A percentile compares a stretch with the other conserved stretches of the same genome.
Conservation (phyloP, 805 yeast genomes). For the Jamesozyma rosinii region DNA sequence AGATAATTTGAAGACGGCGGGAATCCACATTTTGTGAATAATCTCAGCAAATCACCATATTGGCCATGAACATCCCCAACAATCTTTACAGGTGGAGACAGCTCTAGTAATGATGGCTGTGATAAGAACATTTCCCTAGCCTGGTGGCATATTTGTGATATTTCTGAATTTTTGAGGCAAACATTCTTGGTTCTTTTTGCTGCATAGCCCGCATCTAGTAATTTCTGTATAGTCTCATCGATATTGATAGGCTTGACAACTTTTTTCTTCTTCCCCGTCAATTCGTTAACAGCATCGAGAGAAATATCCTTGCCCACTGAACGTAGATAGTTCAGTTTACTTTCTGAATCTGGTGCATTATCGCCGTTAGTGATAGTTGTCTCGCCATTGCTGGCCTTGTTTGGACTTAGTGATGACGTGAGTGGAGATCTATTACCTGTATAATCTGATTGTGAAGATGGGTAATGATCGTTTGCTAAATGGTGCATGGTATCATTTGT, state of each 20-base stretch:
- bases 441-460: not conserved
- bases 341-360: not conserved
- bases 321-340: not conserved
- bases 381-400: not conserved
- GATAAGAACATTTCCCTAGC: conserved; percentile 84
- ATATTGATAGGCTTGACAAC: conserved; percentile 40
- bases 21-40: conserved; percentile 92
- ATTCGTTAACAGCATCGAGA: conserved; percentile 1
- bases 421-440: not conserved
- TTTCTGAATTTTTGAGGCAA: conserved; percentile 84
- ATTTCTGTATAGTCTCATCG: conserved; percentile 82
- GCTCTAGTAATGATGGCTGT: conserved; percentile 83
- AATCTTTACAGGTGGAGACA: conserved; percentile 71
- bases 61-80: conserved; percentile 97
- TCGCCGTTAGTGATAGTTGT: not conserved
- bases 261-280: conserved; percentile 15
- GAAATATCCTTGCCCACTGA: not conserved
- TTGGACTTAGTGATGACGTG: not conserved
- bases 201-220: conserved; percentile 90
- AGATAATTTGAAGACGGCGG: conserved; percentile 91
- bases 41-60: conserved; percentile 79
- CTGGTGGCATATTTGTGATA: conserved; percentile 72
- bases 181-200: conserved; percentile 87
- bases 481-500: not conserved
- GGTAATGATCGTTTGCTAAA: conserved; percentile 1